Percentiles rank a stretch among this genome's conserved stretches.
phyloP scores from a whole-genome alignment of 2,329 filamentous ascomycete species.

The Alternaria metachromatica region DNA sequence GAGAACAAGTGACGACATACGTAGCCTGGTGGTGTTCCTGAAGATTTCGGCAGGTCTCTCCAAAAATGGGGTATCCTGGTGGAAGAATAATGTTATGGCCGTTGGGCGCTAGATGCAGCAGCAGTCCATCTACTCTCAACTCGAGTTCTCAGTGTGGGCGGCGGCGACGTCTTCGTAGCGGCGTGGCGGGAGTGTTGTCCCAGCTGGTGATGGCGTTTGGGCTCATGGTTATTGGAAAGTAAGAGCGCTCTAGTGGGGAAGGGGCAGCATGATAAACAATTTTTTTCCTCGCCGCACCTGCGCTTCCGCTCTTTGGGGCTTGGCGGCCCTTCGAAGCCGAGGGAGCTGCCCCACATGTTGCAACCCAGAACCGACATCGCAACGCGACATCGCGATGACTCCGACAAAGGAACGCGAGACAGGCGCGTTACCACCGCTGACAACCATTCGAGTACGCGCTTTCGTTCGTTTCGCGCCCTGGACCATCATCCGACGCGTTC shows the following conservation, averaged over 20 bases:
- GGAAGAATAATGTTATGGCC: constrained; percentile 12
- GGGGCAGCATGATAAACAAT: constrained; percentile 27
- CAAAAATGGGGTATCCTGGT: constrained; percentile 9
- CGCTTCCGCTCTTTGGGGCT: constrained; percentile 12
- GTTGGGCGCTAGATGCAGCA: constrained; percentile 16
- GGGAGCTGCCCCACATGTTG: constrained; percentile 9
- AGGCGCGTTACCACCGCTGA: background rate
- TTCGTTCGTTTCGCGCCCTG: background rate
- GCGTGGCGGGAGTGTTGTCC: constrained; percentile 19
- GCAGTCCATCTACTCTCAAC: constrained; percentile 11
- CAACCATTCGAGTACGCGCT: background rate
- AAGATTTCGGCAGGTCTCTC: background rate
- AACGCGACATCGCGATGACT: background rate
- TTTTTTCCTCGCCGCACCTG: constrained; percentile 25
- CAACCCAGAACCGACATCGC: background rate
- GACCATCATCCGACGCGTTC: background rate
- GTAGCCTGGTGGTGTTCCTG: constrained; percentile 23
- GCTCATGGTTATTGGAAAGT: constrained; percentile 39
- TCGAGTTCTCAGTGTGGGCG: constrained; percentile 1
- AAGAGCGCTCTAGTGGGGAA: constrained; percentile 28
- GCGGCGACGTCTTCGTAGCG: constrained; percentile 11
- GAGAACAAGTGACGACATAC: constrained; percentile 5
- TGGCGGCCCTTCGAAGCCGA: constrained; percentile 11
- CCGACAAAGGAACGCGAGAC: background rate
- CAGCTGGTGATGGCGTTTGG: constrained; percentile 22